Percentiles rank a stretch among this genome's conserved stretches.
These are phyloP conservation scores for Clarireedia paspali DNA, from an alignment of 2,329 filamentous ascomycete species.

Conservation along the genomic window DNA sequence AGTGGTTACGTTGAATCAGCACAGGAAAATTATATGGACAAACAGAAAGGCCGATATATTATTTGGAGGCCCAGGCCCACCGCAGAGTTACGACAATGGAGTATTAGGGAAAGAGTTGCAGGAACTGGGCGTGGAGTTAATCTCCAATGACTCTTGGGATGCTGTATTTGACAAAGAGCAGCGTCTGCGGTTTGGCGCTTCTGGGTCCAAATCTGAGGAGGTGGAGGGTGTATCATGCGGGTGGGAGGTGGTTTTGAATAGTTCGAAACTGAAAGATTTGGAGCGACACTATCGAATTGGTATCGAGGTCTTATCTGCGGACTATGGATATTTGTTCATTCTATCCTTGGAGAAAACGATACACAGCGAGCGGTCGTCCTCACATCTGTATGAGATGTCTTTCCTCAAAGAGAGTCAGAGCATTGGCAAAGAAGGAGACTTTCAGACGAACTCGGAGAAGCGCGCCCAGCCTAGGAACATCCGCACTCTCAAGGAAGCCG, in stretches of 20 bases:
- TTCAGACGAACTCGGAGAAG: neutral
- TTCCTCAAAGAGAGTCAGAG: neutral
- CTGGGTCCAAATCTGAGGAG: neutral
- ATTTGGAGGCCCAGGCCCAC: slow-evolving; percentile 10
- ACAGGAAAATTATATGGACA: slow-evolving; percentile 11
- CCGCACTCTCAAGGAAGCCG: slow-evolving; percentile 12
- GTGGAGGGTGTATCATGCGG: neutral
- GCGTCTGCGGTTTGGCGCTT: neutral
- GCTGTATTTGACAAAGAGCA: slow-evolving; percentile 11
- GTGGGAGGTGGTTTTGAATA: slow-evolving; percentile 9
- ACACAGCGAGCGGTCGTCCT: neutral
- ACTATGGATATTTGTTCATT: slow-evolving; percentile 12
- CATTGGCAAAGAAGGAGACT: neutral
- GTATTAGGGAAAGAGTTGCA: slow-evolving; percentile 8
- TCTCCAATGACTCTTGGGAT: slow-evolving; percentile 12
- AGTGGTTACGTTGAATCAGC: slow-evolving; percentile 16
- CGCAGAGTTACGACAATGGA: neutral
- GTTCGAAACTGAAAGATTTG: neutral
- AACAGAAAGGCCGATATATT: slow-evolving; percentile 14
- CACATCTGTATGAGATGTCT: neutral
- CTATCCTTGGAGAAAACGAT: slow-evolving; percentile 12
- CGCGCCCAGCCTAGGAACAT: slow-evolving; percentile 1
- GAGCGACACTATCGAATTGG: slow-evolving; percentile 11
- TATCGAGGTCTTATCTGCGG: slow-evolving; percentile 9
- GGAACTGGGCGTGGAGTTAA: slow-evolving; percentile 13